Conservation (phyloP, 148 eudicot genomes). For the Polygonum aviculare region DNA sequence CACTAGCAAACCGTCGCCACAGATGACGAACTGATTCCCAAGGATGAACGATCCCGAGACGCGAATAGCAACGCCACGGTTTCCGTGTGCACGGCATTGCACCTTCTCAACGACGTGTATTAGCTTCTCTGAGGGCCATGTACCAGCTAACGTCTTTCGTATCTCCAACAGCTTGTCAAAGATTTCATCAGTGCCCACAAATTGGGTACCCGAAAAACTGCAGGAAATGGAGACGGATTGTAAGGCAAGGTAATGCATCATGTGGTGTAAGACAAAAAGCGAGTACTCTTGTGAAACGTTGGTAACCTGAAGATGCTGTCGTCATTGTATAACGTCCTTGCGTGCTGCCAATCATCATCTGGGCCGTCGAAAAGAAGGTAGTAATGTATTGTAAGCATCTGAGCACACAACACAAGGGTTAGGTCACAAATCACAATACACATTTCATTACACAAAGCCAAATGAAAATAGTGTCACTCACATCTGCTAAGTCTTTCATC, state of each 20-base stretch:
- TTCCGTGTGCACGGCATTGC: slow-evolving; percentile 77
- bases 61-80: slow-evolving; percentile 73
- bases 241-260: no score
- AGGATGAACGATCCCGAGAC: slow-evolving; percentile 77
- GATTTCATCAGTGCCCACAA: slow-evolving; percentile 44
- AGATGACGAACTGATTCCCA: slow-evolving; percentile 78
- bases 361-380: slow-evolving; percentile 85
- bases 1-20: slow-evolving; percentile 89
- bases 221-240: neutral
- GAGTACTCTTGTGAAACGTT: neutral
- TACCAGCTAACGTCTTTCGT: slow-evolving; percentile 69
- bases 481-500: slow-evolving; percentile 92
- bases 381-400: slow-evolving; percentile 92
- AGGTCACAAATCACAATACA: neutral
- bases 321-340: slow-evolving; percentile 56
- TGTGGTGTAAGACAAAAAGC: no score
- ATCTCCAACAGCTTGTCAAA: slow-evolving; percentile 45
- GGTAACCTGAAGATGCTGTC: slow-evolving; percentile 60
- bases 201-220: slow-evolving; percentile 73
- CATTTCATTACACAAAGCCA: neutral
- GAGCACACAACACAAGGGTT: slow-evolving; percentile 15
- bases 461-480: slow-evolving; percentile 24
- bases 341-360: slow-evolving; percentile 74
- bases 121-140: slow-evolving; percentile 86
- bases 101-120: slow-evolving; percentile 90